Conservation (phyloP, 2,329 filamentous ascomycete genomes). For the Talaromyces sp. region DNA sequence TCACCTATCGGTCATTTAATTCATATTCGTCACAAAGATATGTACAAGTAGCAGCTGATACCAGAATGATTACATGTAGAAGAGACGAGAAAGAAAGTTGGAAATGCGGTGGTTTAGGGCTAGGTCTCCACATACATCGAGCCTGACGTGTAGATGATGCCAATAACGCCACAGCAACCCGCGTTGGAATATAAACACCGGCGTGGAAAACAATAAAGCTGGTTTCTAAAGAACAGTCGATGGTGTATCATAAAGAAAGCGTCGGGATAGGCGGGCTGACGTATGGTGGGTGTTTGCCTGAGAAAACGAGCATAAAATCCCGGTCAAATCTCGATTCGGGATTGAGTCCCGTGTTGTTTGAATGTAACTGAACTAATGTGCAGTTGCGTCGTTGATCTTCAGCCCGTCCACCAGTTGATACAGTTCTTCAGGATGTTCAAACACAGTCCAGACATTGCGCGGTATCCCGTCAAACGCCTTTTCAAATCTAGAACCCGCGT, state of each 20-base stretch:
- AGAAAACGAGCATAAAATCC: background rate
- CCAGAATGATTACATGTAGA: background rate
- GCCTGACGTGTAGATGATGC: background rate
- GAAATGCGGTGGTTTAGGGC: background rate
- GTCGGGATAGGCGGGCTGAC: background rate
- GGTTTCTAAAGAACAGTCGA: background rate
- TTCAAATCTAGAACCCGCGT: constrained; percentile 70
- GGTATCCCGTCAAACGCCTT: constrained; percentile 75
- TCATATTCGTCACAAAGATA: background rate
- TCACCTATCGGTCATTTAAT: background rate
- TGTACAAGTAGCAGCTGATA: background rate
- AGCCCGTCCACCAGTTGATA: constrained; percentile 27
- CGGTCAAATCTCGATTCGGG: background rate
- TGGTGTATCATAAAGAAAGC: background rate
- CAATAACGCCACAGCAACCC: background rate
- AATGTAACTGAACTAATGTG: background rate
- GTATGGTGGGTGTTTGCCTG: background rate
- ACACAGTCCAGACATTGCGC: constrained; percentile 69
- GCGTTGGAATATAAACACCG: background rate
- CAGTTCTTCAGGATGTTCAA: constrained; percentile 68
- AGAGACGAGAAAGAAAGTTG: background rate
- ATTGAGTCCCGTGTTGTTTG: background rate
- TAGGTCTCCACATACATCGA: background rate
- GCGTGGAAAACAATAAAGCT: background rate
- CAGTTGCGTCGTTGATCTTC: constrained; percentile 5